phyloP scores from a whole-genome alignment of 306 rosid genomes.

The Myrica gale region DNA sequence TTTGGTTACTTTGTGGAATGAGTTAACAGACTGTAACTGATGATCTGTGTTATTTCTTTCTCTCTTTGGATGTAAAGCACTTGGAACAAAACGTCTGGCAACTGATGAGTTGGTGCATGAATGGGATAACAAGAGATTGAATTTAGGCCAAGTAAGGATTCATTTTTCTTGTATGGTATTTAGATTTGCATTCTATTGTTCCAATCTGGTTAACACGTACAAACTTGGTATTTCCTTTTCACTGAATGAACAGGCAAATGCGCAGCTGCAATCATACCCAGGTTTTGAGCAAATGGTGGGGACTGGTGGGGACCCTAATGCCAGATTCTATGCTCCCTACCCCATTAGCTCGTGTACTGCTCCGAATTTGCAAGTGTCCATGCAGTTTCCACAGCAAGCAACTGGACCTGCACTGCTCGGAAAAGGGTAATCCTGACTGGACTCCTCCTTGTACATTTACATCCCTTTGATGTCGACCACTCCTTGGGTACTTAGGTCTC shows the following conservation, averaged over 20 bases:
- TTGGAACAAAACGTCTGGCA: constrained; percentile 87
- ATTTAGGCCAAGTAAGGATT: constrained; percentile 74
- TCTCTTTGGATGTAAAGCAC: constrained; percentile 50
- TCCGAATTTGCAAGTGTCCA: constrained; percentile 52
- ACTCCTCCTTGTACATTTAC: constrained; percentile 21
- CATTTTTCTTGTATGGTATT: constrained; percentile 3
- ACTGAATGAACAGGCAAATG: constrained; percentile 50
- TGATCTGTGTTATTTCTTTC: constrained; percentile 25
- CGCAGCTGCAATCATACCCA: constrained; percentile 45
- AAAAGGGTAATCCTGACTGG: constrained; percentile 62
- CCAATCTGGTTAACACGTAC: neutral
- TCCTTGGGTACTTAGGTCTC: constrained; percentile 2
- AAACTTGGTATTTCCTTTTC: constrained; percentile 9
- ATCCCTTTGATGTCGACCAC: neutral
- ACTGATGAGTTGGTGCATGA: constrained; percentile 79
- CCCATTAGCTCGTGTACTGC: constrained; percentile 39
- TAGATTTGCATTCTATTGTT: constrained; percentile 14
- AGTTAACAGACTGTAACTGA: constrained; percentile 22
- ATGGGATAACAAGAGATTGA: constrained; percentile 88
- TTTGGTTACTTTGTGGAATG: constrained; percentile 18
- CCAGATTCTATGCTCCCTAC: constrained; percentile 47
- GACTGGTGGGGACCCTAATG: constrained; percentile 47
- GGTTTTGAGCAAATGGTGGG: constrained; percentile 56
- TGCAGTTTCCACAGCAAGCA: constrained; percentile 56
- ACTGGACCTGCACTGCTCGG: constrained; percentile 65